Percentiles rank a stretch among this genome's conserved stretches.
phyloP scores from a whole-genome alignment of 306 rosid genomes.

The Geum urbanum region DNA sequence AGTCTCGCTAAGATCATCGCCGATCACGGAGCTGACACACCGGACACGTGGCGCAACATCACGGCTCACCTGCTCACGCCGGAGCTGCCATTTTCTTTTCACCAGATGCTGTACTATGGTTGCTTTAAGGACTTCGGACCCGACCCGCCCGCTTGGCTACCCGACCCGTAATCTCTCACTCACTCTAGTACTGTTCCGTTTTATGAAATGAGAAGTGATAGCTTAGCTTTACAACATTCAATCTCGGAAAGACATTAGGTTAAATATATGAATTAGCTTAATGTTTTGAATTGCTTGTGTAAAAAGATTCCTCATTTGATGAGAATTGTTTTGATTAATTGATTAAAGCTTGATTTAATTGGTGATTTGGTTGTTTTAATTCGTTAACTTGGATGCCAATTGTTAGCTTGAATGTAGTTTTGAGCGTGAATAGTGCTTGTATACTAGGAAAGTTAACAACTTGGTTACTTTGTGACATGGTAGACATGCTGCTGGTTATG shows the following conservation, averaged over 20 bases:
- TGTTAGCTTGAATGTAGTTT: background rate
- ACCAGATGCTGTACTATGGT: conserved; percentile 71
- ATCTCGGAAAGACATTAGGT: no score
- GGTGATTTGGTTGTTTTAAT: background rate
- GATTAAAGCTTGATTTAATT: background rate
- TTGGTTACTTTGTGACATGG: background rate
- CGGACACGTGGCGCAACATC: conserved; percentile 73
- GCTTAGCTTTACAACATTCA: background rate
- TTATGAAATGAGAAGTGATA: background rate
- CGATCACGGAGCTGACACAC: conserved; percentile 42
- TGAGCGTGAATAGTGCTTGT: background rate
- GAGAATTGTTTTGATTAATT: no score
- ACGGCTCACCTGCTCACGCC: conserved; percentile 53
- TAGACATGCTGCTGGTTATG: background rate
- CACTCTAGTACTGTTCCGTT: no score
- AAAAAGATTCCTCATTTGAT: background rate
- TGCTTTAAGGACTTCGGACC: conserved; percentile 66
- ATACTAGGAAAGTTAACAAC: background rate
- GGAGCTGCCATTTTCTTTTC: conserved; percentile 72
- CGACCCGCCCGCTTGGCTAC: conserved; percentile 93
- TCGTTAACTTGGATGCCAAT: background rate
- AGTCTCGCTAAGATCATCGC: conserved; percentile 40
- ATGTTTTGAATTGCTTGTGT: background rate
- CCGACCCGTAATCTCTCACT: conserved; percentile 50
- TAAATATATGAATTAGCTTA: background rate